These are phyloP conservation scores for Cryptococcus sp. DNA, from an alignment of 1,284 basidiomycete genomes.

Conservation along the genomic window DNA sequence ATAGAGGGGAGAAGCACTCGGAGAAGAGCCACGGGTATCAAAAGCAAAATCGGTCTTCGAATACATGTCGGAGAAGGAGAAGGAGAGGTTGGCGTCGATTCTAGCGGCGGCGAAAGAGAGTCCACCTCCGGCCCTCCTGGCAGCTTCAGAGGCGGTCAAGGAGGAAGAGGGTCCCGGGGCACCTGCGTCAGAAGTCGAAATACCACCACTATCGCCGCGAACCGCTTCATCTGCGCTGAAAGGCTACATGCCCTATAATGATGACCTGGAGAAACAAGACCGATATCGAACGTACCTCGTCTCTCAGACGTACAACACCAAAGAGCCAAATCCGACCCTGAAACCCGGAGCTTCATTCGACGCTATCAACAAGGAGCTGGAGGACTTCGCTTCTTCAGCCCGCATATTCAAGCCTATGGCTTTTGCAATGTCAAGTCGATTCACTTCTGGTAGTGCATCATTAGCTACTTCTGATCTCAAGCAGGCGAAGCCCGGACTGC, in stretches of 20 bases:
- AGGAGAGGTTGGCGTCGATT: constrained; percentile 71
- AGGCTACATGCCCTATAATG: constrained; percentile 84
- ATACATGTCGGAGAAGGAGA: constrained; percentile 84
- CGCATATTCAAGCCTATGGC: constrained; percentile 86
- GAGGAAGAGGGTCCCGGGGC: constrained; percentile 5
- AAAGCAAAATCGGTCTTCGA: constrained; percentile 72
- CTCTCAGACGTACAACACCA: constrained; percentile 58
- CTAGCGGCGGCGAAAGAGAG: constrained; percentile 39
- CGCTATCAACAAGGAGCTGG: constrained; percentile 73
- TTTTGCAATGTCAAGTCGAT: constrained; percentile 87
- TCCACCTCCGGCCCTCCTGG: constrained; percentile 16
- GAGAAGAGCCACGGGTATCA: constrained; percentile 64
- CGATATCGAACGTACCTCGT: constrained; percentile 79
- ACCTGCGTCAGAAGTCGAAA: constrained; percentile 47
- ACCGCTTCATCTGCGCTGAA: constrained; percentile 80
- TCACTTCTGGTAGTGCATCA: constrained; percentile 65
- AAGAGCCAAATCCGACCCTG: constrained; percentile 51
- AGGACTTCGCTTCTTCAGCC: constrained; percentile 81
- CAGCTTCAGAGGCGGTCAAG: constrained; percentile 8
- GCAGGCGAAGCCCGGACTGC: constrained; percentile 64
- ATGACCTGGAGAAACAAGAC: constrained; percentile 71
- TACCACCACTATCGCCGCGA: constrained; percentile 62
- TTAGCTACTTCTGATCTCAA: constrained; percentile 55
- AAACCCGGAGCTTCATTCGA: constrained; percentile 59
- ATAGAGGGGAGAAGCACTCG: constrained; percentile 75